Evolutionary conservation across 805 yeast genomes (phyloP).

Genomic region (Pachysolen tannophilus): DNA sequence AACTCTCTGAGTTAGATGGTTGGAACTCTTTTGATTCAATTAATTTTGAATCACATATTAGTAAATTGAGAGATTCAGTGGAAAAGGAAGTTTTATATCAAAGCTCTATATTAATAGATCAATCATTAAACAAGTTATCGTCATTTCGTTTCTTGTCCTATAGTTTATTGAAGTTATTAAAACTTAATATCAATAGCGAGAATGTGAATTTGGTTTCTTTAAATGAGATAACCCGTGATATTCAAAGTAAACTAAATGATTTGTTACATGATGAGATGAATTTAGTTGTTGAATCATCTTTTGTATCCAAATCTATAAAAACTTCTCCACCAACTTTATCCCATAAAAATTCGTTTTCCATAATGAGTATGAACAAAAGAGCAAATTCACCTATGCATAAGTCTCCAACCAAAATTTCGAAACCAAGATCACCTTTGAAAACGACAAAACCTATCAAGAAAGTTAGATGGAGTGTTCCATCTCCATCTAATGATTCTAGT

Average conservation of each 20-base stretch:
- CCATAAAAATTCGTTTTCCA: conserved; percentile 14
- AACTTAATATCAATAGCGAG: conserved; percentile 11
- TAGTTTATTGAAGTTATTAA: conserved; percentile 12
- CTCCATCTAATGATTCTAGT: conserved; percentile 10
- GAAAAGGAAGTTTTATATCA: conserved; percentile 48
- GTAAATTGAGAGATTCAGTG: conserved; percentile 35
- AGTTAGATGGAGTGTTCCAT: conserved; percentile 40
- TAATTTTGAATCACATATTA: conserved; percentile 31
- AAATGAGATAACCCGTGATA: conserved; percentile 6
- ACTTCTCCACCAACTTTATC: not conserved
- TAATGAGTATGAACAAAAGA: conserved; percentile 16
- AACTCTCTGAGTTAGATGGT: conserved; percentile 42
- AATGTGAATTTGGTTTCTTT: conserved; percentile 1
- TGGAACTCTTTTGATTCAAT: conserved; percentile 44
- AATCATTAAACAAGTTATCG: conserved; percentile 22
- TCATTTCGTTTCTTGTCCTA: conserved; percentile 12
- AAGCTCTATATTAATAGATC: conserved; percentile 50
- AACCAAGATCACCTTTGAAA: conserved; percentile 12
- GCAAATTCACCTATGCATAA: conserved; percentile 10
- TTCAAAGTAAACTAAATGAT: not conserved
- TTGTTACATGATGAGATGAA: conserved; percentile 7
- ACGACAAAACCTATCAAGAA: conserved; percentile 24
- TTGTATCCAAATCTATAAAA: conserved; percentile 1
- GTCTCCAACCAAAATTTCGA: conserved; percentile 9
- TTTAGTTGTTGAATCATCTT: conserved; percentile 7